Base-by-base conservation (phyloP, 2,329 filamentous ascomycete species). In the Fusarium lateritium region DNA sequence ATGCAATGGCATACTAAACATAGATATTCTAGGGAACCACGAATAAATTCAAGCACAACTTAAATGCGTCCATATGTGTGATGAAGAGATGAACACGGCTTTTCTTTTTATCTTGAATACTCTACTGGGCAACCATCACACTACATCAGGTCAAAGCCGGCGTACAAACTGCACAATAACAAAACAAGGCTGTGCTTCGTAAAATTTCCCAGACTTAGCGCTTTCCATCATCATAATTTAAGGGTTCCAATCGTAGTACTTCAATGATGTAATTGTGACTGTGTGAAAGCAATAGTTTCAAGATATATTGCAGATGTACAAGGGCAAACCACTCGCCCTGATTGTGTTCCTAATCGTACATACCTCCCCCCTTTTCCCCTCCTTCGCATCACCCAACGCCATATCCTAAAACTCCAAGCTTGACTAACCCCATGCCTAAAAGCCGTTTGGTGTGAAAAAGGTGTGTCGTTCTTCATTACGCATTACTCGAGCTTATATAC, bases 381-480 rank as follows among this genome's bases (percentile, higher is more conserved):
- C 24, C 19, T 42, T 34, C 13, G 22, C 45, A 14, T 22, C 24
- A 42, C 15, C 14, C 26, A 58, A 69, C 38, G 55, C 49, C 65
- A 36, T 51, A 39, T 45, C 22, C 40, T 39, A 9, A 28, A 43
- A 45, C 46, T 42, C 26, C 33, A 44, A 51, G 6, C 14, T 19
- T 52, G 9, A 46, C 50, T 39, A 44, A 34, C 40, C 38, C 51
- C 39, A 26, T 52, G 21, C 40, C 39, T 38, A 28, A 36, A 42
- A 65, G 42, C 36, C 45, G 21, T 19, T 31, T 51, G 19, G 24
- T n/a, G 15, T 28, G 40, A 21, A 50, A 55, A 43, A 10, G 22
- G 26, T 47, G 19, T 11, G 26, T 40, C 38, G 44, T 53, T 34
- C 47, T 65, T 69, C 56, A 36, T 70, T 58, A 51, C 47, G 51